These are phyloP conservation scores for Globisporangium okanoganense DNA, from an alignment of 352 stramenopile genomes.

Conservation along the genomic window DNA sequence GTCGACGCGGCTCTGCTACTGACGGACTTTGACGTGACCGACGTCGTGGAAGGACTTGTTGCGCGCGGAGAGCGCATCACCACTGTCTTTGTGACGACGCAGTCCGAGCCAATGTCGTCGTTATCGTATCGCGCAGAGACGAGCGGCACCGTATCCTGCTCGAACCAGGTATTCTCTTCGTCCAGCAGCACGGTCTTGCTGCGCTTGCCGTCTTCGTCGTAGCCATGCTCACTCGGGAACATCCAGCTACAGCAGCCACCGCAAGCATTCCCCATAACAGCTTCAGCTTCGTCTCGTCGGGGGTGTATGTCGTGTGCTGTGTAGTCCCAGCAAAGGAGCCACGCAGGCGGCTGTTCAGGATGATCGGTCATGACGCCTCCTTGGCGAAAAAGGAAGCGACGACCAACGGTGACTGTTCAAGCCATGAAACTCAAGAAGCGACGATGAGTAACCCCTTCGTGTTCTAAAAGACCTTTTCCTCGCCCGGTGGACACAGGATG, in stretches of 20 bases:
- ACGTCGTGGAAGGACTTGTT: not conserved
- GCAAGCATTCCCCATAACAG: constrained; percentile 17
- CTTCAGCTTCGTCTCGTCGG: not conserved
- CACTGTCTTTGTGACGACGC: constrained; percentile 53
- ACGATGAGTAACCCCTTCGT: not conserved
- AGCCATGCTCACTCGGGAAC: constrained; percentile 7
- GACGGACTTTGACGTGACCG: not conserved
- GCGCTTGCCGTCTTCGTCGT: constrained; percentile 6
- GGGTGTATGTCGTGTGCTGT: not conserved
- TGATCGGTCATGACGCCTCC: not conserved
- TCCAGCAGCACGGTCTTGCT: constrained; percentile 13
- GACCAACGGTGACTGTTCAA: constrained; percentile 9
- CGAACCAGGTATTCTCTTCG: constrained; percentile 46
- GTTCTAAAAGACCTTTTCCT: constrained; percentile 50
- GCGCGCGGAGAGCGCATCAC: constrained; percentile 40
- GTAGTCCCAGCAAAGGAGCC: not conserved
- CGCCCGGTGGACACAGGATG: constrained; percentile 54
- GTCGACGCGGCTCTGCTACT: not conserved
- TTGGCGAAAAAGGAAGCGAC: constrained; percentile 6
- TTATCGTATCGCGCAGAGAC: constrained; percentile 41
- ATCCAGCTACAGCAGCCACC: constrained; percentile 18
- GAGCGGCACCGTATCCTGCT: constrained; percentile 59
- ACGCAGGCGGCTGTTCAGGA: constrained; percentile 5
- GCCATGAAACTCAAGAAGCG: not conserved
- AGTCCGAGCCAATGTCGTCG: constrained; percentile 22